Percentiles rank a stretch among this genome's conserved stretches.
Conservation (phyloP, 2,329 filamentous ascomycete species). For the Bisporella sp. region DNA sequence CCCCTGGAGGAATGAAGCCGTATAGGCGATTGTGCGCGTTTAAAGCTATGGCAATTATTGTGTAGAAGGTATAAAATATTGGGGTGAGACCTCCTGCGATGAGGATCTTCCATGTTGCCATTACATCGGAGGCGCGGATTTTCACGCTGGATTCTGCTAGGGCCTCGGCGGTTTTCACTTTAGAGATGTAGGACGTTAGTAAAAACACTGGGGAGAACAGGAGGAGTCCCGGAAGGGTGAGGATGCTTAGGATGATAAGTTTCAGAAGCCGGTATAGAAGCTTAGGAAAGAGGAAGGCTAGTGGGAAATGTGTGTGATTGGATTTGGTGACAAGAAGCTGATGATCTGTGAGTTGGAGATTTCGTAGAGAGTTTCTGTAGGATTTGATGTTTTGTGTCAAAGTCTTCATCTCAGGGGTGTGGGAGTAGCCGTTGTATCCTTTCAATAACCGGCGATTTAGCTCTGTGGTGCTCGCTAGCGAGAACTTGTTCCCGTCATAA, state of each 20-base stretch:
- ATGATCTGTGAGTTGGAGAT: conserved; percentile 85
- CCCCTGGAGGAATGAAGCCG: conserved; percentile 66
- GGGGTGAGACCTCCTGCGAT: conserved; percentile 77
- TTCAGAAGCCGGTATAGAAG: conserved; percentile 77
- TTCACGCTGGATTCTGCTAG: conserved; percentile 83
- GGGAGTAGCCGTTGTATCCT: conserved; percentile 42
- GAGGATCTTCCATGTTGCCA: conserved; percentile 90
- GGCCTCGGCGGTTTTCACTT: conserved; percentile 74
- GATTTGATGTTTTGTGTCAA: conserved; percentile 69
- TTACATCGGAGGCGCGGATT: conserved; percentile 79
- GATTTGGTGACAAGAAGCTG: conserved; percentile 53
- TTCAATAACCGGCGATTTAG: conserved; percentile 88
- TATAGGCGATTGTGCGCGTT: conserved; percentile 71
- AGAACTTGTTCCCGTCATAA: conserved; percentile 52
- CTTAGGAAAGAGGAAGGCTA: conserved; percentile 54
- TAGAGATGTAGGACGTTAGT: conserved; percentile 74
- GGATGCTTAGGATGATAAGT: conserved; percentile 67
- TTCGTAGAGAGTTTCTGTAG: conserved; percentile 82
- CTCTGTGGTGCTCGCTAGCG: conserved; percentile 86
- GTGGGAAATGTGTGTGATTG: conserved; percentile 79
- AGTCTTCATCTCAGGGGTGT: conserved; percentile 61
- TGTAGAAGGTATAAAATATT: conserved; percentile 74
- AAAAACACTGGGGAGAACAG: conserved; percentile 88
- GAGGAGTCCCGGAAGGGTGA: conserved; percentile 77
- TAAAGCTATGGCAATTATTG: conserved; percentile 63